A percentile compares a stretch with the other conserved stretches of the same genome.
Conservation (phyloP, 495 filamentous ascomycete species). For the Aspergillus incahuasiensis region DNA sequence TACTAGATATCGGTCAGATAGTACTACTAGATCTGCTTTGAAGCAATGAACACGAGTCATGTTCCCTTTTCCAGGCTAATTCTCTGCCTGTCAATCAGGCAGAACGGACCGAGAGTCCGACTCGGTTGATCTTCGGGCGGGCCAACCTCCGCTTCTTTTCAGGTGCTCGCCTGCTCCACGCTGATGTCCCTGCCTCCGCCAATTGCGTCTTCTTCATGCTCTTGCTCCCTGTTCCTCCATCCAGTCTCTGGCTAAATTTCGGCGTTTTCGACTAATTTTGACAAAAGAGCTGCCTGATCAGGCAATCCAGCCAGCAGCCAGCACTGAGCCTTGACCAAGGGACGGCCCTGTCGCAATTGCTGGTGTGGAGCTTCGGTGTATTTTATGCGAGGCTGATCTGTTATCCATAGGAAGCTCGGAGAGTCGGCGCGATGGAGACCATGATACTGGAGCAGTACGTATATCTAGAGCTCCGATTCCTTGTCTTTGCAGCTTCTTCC, state of each 20-base stretch:
- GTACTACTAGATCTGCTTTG: constrained; percentile 2
- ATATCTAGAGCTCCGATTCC: constrained; percentile 14
- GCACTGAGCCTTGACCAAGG: background rate
- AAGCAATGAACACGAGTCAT: background rate
- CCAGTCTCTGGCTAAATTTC: constrained; percentile 6
- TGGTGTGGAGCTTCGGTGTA: background rate
- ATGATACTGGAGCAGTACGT: background rate
- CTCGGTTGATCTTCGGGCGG: constrained; percentile 16
- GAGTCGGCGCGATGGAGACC: background rate
- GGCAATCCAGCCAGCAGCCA: background rate
- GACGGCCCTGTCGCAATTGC: background rate
- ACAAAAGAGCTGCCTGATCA: background rate
- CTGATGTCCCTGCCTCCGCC: background rate
- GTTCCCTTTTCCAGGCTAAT: background rate
- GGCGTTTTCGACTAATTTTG: constrained; percentile 4
- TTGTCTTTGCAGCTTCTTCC: background rate
- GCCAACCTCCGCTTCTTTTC: constrained; percentile 10
- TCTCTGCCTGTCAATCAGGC: constrained; percentile 4
- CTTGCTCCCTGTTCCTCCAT: background rate
- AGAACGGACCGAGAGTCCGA: constrained; percentile 20
- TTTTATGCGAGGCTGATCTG: background rate
- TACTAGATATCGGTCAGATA: constrained; percentile 2
- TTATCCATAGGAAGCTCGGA: background rate
- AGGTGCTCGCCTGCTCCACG: background rate
- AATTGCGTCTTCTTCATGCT: background rate